phyloP scores from a whole-genome alignment of 2,329 filamentous ascomycete genomes.

The Polytolypa hystricis region DNA sequence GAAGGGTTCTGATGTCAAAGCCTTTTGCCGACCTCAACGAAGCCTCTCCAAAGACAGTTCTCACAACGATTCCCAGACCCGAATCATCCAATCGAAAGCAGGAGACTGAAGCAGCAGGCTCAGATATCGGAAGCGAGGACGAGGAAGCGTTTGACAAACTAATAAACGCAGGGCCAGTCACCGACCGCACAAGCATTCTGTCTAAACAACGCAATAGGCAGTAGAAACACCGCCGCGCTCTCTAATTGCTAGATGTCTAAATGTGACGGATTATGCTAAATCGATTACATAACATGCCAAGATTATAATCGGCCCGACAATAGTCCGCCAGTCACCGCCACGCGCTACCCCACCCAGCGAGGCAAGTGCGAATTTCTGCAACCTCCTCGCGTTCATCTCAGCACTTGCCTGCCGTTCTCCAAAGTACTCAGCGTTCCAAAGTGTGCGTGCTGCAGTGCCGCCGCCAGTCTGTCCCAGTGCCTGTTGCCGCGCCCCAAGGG shows the following conservation, averaged over 20 bases:
- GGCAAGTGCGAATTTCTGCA: too few relatives aligned
- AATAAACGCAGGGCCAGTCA: constrained; percentile 81
- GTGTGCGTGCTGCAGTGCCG: constrained; percentile 5
- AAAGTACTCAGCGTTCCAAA: constrained; percentile 15
- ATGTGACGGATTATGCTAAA: too few relatives aligned
- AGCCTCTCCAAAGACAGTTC: constrained; percentile 42
- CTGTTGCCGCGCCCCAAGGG: neutral
- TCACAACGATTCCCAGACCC: constrained; percentile 52
- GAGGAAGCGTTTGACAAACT: constrained; percentile 80
- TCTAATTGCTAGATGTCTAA: constrained; percentile 21
- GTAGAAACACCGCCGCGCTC: constrained; percentile 39
- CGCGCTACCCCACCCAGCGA: too few relatives aligned
- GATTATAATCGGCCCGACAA: constrained; percentile 1
- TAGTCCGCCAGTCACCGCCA: too few relatives aligned
- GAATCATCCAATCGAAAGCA: constrained; percentile 26
- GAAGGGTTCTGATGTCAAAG: constrained; percentile 83
- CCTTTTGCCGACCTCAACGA: constrained; percentile 50
- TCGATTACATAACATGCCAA: too few relatives aligned
- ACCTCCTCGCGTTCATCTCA: constrained; percentile 3
- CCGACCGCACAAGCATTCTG: constrained; percentile 67
- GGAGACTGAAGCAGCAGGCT: constrained; percentile 17
- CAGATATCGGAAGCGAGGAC: constrained; percentile 29
- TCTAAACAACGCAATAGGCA: constrained; percentile 46
- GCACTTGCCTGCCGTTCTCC: constrained; percentile 11
- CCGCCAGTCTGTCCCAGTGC: neutral